phyloP scores from a whole-genome alignment of 768 basidiomycete species.

The Russula brevipes region DNA sequence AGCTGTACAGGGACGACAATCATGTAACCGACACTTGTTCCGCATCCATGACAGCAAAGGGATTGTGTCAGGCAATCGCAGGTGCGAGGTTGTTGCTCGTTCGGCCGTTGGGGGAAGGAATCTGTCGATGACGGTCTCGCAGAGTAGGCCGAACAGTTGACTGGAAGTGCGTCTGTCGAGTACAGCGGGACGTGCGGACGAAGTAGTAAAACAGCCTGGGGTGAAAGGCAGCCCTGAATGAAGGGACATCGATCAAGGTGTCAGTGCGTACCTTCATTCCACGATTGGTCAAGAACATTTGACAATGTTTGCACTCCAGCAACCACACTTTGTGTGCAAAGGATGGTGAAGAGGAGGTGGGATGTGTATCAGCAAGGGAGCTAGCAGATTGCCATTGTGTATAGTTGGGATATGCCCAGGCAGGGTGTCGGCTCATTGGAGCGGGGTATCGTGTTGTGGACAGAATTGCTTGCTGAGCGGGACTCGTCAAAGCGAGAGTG shows the following conservation, averaged over 20 bases:
- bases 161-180: slow-evolving; percentile 74
- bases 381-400: slow-evolving; percentile 13
- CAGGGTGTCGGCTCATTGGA: slow-evolving; percentile 3
- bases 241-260: slow-evolving; percentile 1
- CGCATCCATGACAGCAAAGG: slow-evolving; percentile 76
- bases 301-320: slow-evolving; percentile 69
- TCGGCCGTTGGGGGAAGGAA: slow-evolving; percentile 31
- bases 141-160: slow-evolving; percentile 67
- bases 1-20: slow-evolving; percentile 60
- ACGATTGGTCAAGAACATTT: slow-evolving; percentile 71
- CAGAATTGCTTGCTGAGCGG: neutral
- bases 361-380: neutral
- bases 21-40: slow-evolving; percentile 70
- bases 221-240: slow-evolving; percentile 12
- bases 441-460: slow-evolving; percentile 5
- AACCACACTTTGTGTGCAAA: slow-evolving; percentile 75
- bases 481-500: neutral
- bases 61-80: slow-evolving; percentile 85
- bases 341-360: slow-evolving; percentile 36
- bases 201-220: slow-evolving; percentile 75
- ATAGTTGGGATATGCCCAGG: slow-evolving; percentile 12
- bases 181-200: slow-evolving; percentile 77
- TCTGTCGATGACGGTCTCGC: slow-evolving; percentile 32
- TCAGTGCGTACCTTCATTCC: slow-evolving; percentile 64
- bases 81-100: slow-evolving; percentile 41